Conservation (phyloP, 176 grass and related monocot genomes). For the Microstegium vimineum region DNA sequence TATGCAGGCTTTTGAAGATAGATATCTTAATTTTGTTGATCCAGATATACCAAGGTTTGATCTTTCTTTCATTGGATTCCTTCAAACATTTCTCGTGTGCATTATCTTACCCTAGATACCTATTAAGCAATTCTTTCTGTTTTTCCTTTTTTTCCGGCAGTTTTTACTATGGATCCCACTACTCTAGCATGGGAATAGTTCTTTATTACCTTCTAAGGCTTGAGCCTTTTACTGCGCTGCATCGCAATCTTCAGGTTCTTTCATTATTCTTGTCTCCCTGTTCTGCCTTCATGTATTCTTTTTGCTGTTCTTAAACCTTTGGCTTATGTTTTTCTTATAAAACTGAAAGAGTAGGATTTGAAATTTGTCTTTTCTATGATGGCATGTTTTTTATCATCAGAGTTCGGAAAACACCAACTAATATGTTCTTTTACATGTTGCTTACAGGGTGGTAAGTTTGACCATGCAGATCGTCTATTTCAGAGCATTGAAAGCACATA, state of each 20-base stretch:
- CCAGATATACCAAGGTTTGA: conserved; percentile 97
- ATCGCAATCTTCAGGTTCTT: conserved; percentile 58
- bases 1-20: conserved; percentile 92
- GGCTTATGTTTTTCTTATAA: background rate
- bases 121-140: background rate
- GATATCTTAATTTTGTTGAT: conserved; percentile 93
- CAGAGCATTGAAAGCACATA: conserved; percentile 93
- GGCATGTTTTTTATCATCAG: background rate
- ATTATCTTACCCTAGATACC: background rate
- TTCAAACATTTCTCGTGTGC: conserved; percentile 10
- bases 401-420: background rate
- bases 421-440: conserved; percentile 32
- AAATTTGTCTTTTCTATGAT: background rate
- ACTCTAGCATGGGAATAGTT: conserved; percentile 99
- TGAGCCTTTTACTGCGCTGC: conserved; percentile 56
- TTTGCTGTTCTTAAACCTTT: conserved; percentile 32
- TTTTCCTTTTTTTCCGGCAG: conserved; percentile 36
- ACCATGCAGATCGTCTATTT: conserved; percentile 96
- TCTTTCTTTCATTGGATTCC: background rate
- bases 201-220: conserved; percentile 97
- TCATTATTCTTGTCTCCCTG: conserved; percentile 36
- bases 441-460: conserved; percentile 90
- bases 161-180: conserved; percentile 99
- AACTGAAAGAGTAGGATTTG: background rate
- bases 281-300: conserved; percentile 22